Conservation (phyloP, 768 basidiomycete genomes). For the Rhizopogon sp. region DNA sequence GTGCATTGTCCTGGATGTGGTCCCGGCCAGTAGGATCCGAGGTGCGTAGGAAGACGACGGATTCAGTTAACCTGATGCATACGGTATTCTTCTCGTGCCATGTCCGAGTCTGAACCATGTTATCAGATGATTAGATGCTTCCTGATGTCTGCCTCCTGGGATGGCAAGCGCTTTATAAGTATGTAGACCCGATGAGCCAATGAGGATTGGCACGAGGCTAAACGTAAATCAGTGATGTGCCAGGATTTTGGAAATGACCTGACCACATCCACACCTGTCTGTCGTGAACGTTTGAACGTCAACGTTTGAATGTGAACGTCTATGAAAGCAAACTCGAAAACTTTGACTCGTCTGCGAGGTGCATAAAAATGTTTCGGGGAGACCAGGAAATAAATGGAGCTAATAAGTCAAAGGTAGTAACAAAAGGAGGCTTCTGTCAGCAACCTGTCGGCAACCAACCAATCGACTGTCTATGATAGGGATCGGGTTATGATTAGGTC, state of each 20-base stretch:
- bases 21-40: slow-evolving; percentile 40
- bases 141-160: neutral
- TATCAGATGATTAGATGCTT: neutral
- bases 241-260: neutral
- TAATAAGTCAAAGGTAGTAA: no score
- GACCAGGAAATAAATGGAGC: neutral
- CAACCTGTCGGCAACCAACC: no score
- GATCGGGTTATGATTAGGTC: no score
- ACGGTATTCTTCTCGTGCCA: slow-evolving; percentile 36
- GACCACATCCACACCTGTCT: neutral
- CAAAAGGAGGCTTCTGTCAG: no score
- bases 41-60: slow-evolving; percentile 65
- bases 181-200: neutral
- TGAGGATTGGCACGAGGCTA: neutral
- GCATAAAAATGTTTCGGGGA: neutral
- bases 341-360: neutral
- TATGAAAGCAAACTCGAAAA: neutral
- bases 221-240: neutral
- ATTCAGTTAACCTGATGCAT: slow-evolving; percentile 62
- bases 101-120: neutral
- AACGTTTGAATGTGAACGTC: neutral
- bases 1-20: slow-evolving; percentile 33
- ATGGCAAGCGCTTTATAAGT: neutral
- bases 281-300: neutral
- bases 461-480: no score